Conservation (phyloP, 2,329 filamentous ascomycete genomes). For the Penicillium sclerotiorum region DNA sequence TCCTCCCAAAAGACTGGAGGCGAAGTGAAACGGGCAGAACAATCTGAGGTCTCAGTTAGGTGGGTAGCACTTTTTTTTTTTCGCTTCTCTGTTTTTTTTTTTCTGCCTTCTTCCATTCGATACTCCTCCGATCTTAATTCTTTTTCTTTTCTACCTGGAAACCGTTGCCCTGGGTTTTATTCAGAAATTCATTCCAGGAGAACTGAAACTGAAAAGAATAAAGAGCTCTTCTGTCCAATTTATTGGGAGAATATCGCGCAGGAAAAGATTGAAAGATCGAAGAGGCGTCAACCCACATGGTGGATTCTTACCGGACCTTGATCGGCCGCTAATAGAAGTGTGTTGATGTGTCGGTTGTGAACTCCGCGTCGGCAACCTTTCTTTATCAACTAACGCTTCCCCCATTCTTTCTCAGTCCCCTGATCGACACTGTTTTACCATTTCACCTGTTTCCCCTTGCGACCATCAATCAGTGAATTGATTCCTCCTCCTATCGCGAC, state of each 20-base stretch:
- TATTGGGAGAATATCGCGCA: too few relatives aligned
- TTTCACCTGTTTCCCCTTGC: slow-evolving; percentile 14
- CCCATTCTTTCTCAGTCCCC: slow-evolving; percentile 15
- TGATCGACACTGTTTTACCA: slow-evolving; percentile 11
- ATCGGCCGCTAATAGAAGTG: slow-evolving; percentile 27
- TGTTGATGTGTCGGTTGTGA: slow-evolving; percentile 13
- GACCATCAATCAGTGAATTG: slow-evolving; percentile 8
- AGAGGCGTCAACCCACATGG: slow-evolving; percentile 20
- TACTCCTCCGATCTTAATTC: too few relatives aligned
- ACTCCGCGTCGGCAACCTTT: slow-evolving; percentile 23
- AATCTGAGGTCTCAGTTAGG: slow-evolving; percentile 1
- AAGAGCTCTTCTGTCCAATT: too few relatives aligned
- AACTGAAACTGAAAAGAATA: neutral
- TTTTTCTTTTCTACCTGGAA: too few relatives aligned
- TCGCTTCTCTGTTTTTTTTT: neutral
- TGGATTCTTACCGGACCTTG: slow-evolving; percentile 25
- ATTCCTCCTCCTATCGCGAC: slow-evolving; percentile 11
- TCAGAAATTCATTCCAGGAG: too few relatives aligned
- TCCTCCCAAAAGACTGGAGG: slow-evolving; percentile 3
- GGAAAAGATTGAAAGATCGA: neutral
- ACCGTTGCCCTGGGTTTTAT: too few relatives aligned
- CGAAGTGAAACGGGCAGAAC: slow-evolving; percentile 15
- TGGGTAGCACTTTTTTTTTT: neutral
- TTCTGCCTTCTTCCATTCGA: neutral
- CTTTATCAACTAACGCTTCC: slow-evolving; percentile 16